Evolutionary conservation across 2,329 filamentous ascomycete genomes (phyloP), one percentile per base, ranked within the genome.

Genomic region (Arthrinium phaeospermum): DNA sequence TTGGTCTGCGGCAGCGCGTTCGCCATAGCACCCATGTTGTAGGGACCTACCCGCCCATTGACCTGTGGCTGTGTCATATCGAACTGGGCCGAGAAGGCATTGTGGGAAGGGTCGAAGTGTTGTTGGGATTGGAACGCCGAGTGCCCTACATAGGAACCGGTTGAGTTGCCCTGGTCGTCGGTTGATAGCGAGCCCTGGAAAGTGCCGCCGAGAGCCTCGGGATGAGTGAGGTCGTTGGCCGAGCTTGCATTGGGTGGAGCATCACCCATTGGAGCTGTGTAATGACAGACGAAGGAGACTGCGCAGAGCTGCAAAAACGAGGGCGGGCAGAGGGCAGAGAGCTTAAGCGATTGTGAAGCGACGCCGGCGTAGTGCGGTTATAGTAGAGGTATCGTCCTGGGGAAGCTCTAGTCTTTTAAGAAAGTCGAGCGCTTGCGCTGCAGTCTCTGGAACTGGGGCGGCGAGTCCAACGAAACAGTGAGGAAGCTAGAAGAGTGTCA

Each of bases 11-110:
- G 86, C 44, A 89, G 79, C 68, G 85, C 78, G 74, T 81, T 83
- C 44, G 80, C 79, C 82, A 89, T 83, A 22, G 80, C 74, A 27
- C 76, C 79, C 86, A 89, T 87, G 75, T 86, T 86, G 78, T 86
- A 89, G 10, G 82, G 79, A 5, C 82, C 80, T 45, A 78, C 75
- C 53, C 80, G 80, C 30, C 70, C 72, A 45, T 76, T 75, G 19
- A 75, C 79, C 74, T 82, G 82, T 37, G 75, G 68, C 69, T 80
- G 78, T 68, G 79, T 67, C 82, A 86, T 85, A 71, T 85, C 83
- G 74, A 84, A 80, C 71, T 87, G 85, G 44, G 80, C 77, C 24
- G 82, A 79, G 74, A 85, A 86, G 3, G 82, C 77, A 78, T 85
- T 81, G 71, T 83, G 82, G 4, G 81, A 76, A 24, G 79, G 75